phyloP scores from a whole-genome alignment of 2,329 filamentous ascomycete species.

The Alternaria metachromatica region DNA sequence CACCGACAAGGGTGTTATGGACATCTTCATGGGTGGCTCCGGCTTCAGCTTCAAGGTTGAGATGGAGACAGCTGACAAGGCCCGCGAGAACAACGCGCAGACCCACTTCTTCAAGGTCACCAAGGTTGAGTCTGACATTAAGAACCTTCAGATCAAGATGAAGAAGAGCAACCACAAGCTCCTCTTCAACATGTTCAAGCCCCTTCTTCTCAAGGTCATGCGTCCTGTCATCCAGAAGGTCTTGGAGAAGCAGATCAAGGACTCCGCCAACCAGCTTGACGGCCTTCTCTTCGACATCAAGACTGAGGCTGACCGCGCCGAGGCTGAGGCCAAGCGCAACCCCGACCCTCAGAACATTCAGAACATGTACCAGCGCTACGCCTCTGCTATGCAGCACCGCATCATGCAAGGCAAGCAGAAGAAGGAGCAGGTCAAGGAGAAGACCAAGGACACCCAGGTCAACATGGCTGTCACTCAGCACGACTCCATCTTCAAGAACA shows the following conservation, averaged over 20 bases:
- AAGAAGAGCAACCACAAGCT: conserved; percentile 96
- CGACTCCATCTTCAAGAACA: conserved; percentile 89
- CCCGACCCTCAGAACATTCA: conserved; percentile 73
- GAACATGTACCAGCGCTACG: conserved; percentile 89
- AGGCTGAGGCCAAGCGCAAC: conserved; percentile 67
- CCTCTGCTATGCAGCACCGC: conserved; percentile 74
- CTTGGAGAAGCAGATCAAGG: conserved; percentile 86
- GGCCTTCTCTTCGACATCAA: conserved; percentile 76
- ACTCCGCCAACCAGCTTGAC: conserved; percentile 80
- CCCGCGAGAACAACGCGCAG: conserved; percentile 59
- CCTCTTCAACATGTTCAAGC: conserved; percentile 85
- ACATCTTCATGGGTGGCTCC: conserved; percentile 84
- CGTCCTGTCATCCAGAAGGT: conserved; percentile 86
- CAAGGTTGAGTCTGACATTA: conserved; percentile 82
- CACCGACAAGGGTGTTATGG: conserved; percentile 85
- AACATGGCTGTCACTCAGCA: conserved; percentile 86
- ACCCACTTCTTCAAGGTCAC: conserved; percentile 95
- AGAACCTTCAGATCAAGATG: conserved; percentile 84
- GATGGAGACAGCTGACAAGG: conserved; percentile 77
- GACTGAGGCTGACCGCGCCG: conserved; percentile 77
- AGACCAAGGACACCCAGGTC: conserved; percentile 70
- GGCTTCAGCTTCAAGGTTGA: conserved; percentile 93
- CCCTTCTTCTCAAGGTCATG: conserved; percentile 81
- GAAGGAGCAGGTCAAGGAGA: conserved; percentile 62
- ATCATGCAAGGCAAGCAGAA: conserved; percentile 79